Base-by-base conservation (phyloP, 441 rosid genomes). In the Adansonia gregorii region DNA sequence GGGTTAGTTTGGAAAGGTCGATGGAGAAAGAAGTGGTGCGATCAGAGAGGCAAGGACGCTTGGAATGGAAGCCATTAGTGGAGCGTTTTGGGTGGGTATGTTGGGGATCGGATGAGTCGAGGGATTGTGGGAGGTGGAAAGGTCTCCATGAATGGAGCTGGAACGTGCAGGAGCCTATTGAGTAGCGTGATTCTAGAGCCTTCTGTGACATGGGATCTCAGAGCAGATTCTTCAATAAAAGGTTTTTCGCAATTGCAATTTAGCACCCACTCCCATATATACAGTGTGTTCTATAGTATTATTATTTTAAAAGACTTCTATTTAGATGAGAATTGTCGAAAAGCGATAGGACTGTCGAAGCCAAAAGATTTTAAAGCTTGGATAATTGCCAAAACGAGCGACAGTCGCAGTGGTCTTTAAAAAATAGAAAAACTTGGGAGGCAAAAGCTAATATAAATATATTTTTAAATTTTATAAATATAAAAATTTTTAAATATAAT, bases 21-120 rank as follows among this genome's bases (percentile, higher is more conserved):
- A 90, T 27, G 41, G 97, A 79, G 83, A 93, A 88, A 10, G 97
- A 89, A 46, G 97, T 95, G 72, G 94, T 82, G 72, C 99, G 95
- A 81, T 94, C 94, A 83, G 97, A 87, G 86, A 91, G 95, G 79
- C 99, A 95, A 55, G 97, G 99, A n/a, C 97, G 97, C 81, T 95
- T 95, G 68, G 87, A 45, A 76, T 74, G 81, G 61, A 85, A 77
- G 15, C 78, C 77, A 24, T 49, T 77, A 2, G 85, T 64, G 48
- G 84, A 52, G 67, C 82, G 27, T 52, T 72, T 80, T 58, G 78
- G 82, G 72, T 48, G 19, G 2, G 58, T 39, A n/a, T 66, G 70
- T 76, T 15, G 87, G 80, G 45, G 81, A 20, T 89, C 89, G 71
- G 89, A 74, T 41, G 88, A 45, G 65, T 88, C 89, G 41, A 82